phyloP scores from a whole-genome alignment of 2,329 filamentous ascomycete genomes.

The Aspergillus luchuensis region DNA sequence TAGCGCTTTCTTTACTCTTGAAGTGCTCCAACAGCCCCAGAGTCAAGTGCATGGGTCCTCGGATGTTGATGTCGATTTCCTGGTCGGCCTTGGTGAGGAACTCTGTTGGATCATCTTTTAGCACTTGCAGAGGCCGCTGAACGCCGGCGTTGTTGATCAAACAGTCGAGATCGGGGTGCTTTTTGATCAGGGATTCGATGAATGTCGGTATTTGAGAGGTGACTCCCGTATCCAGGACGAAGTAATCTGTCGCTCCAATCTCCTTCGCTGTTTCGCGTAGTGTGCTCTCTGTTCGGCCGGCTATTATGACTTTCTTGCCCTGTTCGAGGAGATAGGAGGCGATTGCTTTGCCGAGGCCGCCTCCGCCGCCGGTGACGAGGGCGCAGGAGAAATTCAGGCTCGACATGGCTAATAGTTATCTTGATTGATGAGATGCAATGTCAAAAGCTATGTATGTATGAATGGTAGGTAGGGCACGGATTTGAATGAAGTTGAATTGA shows the following conservation, averaged over 20 bases:
- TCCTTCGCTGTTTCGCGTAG: slow-evolving; percentile 48
- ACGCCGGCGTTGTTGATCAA: slow-evolving; percentile 63
- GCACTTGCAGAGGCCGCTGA: slow-evolving; percentile 56
- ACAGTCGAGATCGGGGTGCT: slow-evolving; percentile 60
- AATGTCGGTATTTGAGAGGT: slow-evolving; percentile 45
- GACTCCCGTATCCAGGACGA: slow-evolving; percentile 55
- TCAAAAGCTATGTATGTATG: no score
- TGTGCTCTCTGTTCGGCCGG: slow-evolving; percentile 53
- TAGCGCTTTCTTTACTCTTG: slow-evolving; percentile 36
- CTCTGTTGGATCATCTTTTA: slow-evolving; percentile 28
- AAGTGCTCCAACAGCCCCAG: slow-evolving; percentile 55
- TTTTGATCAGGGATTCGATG: slow-evolving; percentile 46
- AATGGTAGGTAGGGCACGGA: no score
- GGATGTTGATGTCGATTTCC: slow-evolving; percentile 61
- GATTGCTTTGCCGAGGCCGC: slow-evolving; percentile 29
- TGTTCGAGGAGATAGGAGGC: slow-evolving; percentile 24
- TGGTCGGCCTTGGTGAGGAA: slow-evolving; percentile 54
- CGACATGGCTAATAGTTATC: no score
- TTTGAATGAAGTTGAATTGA: no score
- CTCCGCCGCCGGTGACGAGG: slow-evolving; percentile 32
- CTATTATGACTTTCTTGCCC: slow-evolving; percentile 31
- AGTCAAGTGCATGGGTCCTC: slow-evolving; percentile 59
- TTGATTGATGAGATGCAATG: no score
- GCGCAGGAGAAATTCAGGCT: slow-evolving; percentile 53
- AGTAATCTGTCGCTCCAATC: slow-evolving; percentile 54